Conservation (phyloP, 768 basidiomycete genomes). For the Lentinus brumalis region DNA sequence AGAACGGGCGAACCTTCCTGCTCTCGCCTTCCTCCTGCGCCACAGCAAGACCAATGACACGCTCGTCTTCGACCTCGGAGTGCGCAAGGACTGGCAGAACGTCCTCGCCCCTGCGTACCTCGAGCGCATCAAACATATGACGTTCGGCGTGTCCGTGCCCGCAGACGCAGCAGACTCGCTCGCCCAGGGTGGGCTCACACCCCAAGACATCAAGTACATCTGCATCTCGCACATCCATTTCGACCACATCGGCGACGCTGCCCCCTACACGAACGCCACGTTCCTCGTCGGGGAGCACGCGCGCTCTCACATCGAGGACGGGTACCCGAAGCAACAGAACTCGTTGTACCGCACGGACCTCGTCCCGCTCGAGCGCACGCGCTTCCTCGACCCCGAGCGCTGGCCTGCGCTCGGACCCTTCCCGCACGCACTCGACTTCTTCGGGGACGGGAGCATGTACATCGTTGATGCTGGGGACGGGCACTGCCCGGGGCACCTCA, state of each 20-base stretch:
- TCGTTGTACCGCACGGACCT: constrained; percentile 21
- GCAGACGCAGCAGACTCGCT: constrained; percentile 48
- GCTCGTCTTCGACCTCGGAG: constrained; percentile 56
- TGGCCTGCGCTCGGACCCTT: constrained; percentile 49
- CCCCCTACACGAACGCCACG: constrained; percentile 45
- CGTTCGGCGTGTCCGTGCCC: constrained; percentile 14
- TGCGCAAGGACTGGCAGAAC: constrained; percentile 42
- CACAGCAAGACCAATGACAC: constrained; percentile 41
- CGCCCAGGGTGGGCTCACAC: constrained; percentile 47
- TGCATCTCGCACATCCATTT: constrained; percentile 57
- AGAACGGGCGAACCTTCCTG: constrained; percentile 33
- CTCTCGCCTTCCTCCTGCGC: constrained; percentile 52
- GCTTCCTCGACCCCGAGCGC: constrained; percentile 34
- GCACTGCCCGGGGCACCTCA: constrained; percentile 57
- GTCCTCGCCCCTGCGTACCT: background rate
- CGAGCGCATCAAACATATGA: constrained; percentile 1
- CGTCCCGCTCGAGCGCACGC: constrained; percentile 19
- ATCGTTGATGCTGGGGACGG: constrained; percentile 55
- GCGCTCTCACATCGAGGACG: constrained; percentile 36
- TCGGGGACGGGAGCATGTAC: constrained; percentile 58
- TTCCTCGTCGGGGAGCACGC: constrained; percentile 51
- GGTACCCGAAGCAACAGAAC: constrained; percentile 38
- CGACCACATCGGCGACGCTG: constrained; percentile 52
- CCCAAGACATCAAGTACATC: constrained; percentile 46
- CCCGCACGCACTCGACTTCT: constrained; percentile 52